Base-by-base conservation (phyloP, 768 basidiomycete species). In the Hypsizygus marmoreus region DNA sequence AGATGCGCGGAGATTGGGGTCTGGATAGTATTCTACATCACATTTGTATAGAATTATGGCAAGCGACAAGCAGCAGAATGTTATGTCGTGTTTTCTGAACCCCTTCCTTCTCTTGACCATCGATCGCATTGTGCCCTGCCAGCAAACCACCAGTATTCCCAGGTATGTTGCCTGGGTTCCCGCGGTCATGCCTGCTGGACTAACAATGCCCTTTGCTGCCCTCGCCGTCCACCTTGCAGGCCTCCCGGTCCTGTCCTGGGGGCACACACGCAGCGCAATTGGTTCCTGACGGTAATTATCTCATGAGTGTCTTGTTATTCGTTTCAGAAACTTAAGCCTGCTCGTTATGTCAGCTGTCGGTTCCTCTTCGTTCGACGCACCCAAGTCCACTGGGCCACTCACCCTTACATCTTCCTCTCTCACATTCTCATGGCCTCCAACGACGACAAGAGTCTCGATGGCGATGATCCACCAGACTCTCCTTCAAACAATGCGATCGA, bases 391-490 rank as follows among this genome's bases (percentile, higher is more conserved):
- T 36, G 36, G 35, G 34, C 39, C 39, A 10, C 26, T 14, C 23
- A 38, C 31, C 26, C 33, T 31, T 35, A 32, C 16, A 31, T 40
- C 42, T 24, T 40, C 25, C 30, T 35, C 25, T 57, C 53, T 55
- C 59, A 20, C 51, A 48, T 29, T 40, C 58, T 32, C 30, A 68
- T 72, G 70, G 62, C 63, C 40, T 63, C 64, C 47, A 52, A 61
- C 49, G 61, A 60, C 46, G 58, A 53, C 59, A 67, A 67, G 53
- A 60, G 56, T 49, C 59, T 53, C 59, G 57, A 63, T 51, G 62
- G 58, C 50, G 62, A 63, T 56, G 61, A 59, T 57, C 57, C 62
- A 32, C 70, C 65, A 43, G 66, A 71, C 60, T 58, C 63, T 31
- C 65, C 61, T 42, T 53, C 57, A 31, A 55, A 46, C 54, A 66